phyloP scores from a whole-genome alignment of 768 basidiomycete genomes.

The Russula emetica region DNA sequence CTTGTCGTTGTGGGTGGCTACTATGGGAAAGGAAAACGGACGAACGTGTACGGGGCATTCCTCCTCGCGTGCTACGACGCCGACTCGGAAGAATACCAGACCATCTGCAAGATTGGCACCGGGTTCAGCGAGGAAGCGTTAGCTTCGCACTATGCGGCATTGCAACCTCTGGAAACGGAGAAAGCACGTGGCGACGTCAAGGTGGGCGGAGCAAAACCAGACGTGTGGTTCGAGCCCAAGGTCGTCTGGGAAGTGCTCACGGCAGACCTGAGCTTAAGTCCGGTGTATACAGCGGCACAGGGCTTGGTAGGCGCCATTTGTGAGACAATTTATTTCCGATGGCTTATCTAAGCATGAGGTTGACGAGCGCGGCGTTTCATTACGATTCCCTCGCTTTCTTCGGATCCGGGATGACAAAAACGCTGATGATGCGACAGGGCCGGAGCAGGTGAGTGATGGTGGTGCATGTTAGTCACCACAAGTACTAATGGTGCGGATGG shows the following conservation, averaged over 20 bases:
- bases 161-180: constrained; percentile 71
- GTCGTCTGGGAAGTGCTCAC: constrained; percentile 98
- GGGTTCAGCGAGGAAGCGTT: constrained; percentile 94
- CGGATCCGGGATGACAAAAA: constrained; percentile 89
- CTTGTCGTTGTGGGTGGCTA: constrained; percentile 97
- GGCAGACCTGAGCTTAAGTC: constrained; percentile 94
- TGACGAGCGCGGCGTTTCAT: constrained; percentile 87
- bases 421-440: constrained; percentile 86
- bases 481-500: constrained; percentile 22
- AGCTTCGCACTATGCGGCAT: constrained; percentile 70
- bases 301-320: constrained; percentile 60
- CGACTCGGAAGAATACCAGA: constrained; percentile 92
- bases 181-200: constrained; percentile 80
- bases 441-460: constrained; percentile 71
- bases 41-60: constrained; percentile 97
- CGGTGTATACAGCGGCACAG: constrained; percentile 91
- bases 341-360: constrained; percentile 42
- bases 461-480: constrained; percentile 1
- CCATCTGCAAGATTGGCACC: constrained; percentile 98
- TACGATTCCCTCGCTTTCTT: constrained; percentile 95
- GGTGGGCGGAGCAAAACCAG: constrained; percentile 89
- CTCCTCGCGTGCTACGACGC: constrained; percentile 94
- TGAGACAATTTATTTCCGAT: neutral
- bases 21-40: constrained; percentile 96
- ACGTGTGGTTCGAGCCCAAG: constrained; percentile 97